A percentile compares a stretch with the other conserved stretches of the same genome.
These are phyloP conservation scores for Aechmea fasciata DNA, from an alignment of 176 grass and related monocot species.

Conservation along the genomic window DNA sequence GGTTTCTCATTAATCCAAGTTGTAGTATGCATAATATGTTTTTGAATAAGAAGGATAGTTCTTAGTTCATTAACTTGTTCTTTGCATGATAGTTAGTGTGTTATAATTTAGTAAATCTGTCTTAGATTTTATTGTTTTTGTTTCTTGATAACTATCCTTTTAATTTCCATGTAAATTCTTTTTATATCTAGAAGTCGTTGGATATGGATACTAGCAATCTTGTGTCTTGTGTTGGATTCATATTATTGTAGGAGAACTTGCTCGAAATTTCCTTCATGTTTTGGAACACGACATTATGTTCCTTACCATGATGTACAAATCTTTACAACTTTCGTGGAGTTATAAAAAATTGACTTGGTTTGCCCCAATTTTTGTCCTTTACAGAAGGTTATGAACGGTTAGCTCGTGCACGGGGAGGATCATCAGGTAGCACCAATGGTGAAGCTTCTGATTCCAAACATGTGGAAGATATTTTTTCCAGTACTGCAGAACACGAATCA, in stretches of 20 bases:
- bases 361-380: conserved; percentile 6
- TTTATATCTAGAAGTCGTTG: neutral
- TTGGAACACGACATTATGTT: neutral
- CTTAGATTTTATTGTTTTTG: neutral
- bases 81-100: neutral
- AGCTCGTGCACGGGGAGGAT: conserved; percentile 44
- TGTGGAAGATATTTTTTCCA: conserved; percentile 43
- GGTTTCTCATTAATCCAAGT: no score
- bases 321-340: neutral
- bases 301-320: neutral
- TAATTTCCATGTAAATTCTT: neutral
- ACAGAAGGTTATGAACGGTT: conserved; percentile 86
- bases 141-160: neutral
- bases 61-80: no score
- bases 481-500: conserved; percentile 28
- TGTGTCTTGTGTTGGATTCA: neutral
- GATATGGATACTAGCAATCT: neutral
- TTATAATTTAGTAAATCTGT: neutral
- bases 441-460: neutral
- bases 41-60: no score
- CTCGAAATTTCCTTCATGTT: no score
- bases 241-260: no score
- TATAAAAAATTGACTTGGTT: neutral
- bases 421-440: conserved; percentile 18
- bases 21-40: no score